These are phyloP conservation scores for Poa pratensis DNA, from an alignment of 176 grass and related monocot species.

Conservation along the genomic window DNA sequence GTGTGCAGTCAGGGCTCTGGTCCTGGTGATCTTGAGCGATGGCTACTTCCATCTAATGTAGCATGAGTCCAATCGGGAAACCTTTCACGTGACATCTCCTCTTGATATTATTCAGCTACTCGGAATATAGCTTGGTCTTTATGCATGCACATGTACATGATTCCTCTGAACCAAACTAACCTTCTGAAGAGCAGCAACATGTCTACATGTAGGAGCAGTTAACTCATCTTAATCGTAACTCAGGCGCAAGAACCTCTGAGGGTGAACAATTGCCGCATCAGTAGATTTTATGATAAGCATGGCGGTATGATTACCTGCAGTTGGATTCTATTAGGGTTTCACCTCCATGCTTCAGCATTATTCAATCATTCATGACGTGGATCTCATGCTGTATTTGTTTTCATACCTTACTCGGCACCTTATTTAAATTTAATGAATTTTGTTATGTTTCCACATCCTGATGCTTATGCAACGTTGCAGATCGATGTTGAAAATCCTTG, in stretches of 20 bases:
- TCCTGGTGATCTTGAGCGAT: not conserved
- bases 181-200: not conserved
- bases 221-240: not conserved
- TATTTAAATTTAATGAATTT: slow-evolving; percentile 33
- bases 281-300: slow-evolving; percentile 12
- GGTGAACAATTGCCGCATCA: not conserved
- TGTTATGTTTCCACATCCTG: slow-evolving; percentile 17
- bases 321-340: not conserved
- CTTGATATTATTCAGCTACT: not conserved
- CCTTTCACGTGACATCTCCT: not conserved
- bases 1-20: not conserved
- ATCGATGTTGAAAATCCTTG: slow-evolving; percentile 99
- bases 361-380: slow-evolving; percentile 9
- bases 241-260: slow-evolving; percentile 8
- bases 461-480: slow-evolving; percentile 54
- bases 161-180: slow-evolving; percentile 9
- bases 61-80: slow-evolving; percentile 7
- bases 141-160: not conserved
- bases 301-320: not conserved
- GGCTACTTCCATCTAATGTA: slow-evolving; percentile 3
- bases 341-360: slow-evolving; percentile 8
- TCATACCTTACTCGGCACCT: not conserved
- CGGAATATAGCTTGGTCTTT: not conserved
- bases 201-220: not conserved
- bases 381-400: slow-evolving; percentile 7